Base-by-base conservation (phyloP, 2,329 filamentous ascomycete genomes). In the Cladosporium sp. region DNA sequence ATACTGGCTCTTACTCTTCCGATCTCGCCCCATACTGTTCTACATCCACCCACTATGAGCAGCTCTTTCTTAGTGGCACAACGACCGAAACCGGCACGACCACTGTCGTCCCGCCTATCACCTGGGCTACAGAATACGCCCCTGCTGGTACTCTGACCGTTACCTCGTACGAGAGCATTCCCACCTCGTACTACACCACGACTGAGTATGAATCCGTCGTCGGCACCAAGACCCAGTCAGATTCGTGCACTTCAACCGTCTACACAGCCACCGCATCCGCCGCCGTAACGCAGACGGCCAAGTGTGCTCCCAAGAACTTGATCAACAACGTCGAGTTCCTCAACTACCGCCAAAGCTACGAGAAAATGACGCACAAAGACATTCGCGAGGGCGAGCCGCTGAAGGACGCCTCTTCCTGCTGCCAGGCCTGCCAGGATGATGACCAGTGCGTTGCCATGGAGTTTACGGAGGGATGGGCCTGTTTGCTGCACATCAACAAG, bases 241-340 rank as follows among this genome's bases (percentile, higher is more conserved):
- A 17, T 32, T 35, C 28, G 28, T 50, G 47, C 47, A 50, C 47
- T 15, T 50, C 47, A 3, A 50, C 47, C 28, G 19, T 35, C 47
- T 50, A 37, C 47, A 50, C 47, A 4, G 47, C 47, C 47, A 50
- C 47, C 10, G 47, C 47, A 4, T 50, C 47, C 47, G 47, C 47
- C 12, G 28, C 19, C 32, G 32, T 22, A 17, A 50, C 47, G 4
- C 47, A 37, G 17, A 37, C 47, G 12, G 47, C 47, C 17, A 50
- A 50, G 20, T 50, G 47, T 34, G 47, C 47, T 1, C 47, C 47
- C 17, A 50, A 37, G 34, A 50, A 50, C 47, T 34, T 50, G 10
- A 17, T 36, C 32, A 36, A 12, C 28, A 50, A 50, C 32, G 47
- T 50, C 17, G 47, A 50, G 12, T 50, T 36, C 13, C 15, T 50